Base-by-base conservation (phyloP, 495 filamentous ascomycete species). In the Geoglossum glabrum region DNA sequence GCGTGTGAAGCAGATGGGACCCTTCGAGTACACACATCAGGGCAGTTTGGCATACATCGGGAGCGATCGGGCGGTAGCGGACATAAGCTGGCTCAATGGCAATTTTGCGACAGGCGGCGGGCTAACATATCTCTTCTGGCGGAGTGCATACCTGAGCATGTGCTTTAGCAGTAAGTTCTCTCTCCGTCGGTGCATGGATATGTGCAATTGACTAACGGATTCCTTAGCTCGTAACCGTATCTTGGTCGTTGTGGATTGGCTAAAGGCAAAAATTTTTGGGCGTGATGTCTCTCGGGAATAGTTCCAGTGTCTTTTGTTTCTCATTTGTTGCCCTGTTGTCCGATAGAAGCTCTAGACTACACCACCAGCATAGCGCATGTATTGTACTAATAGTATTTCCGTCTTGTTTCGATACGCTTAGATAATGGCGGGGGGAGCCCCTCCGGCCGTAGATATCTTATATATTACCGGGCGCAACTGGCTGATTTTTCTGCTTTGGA, bases 1-100 rank as follows among this genome's bases (percentile, higher is more conserved):
- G 56, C 78, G 88, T 57, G 82, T 90, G 67, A 95, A 93, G 79
- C 83, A 90, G 70, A 81, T 95, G 65, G 90, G 87, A 61, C 92
- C 92, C 30, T 98, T 98, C 75, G 84, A 95, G 74, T 98, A 98
- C 77, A 86, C 85, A 38, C 92, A 98, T 73, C 89, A 98, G 74
- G 92, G 92, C 65, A 87, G 81, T 65, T 69, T 99, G 69, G 92
- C 92, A 55, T 99, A 99, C 72, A 99, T 99, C 70, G 92, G 92
- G 51, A 90, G 86, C 73, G 92, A 99, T 69, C 86, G 89, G 74
- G 92, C 92, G 28, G 90, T 99, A 61, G 92, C 92, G 56, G 92
- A 99, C 73, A 88, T 99, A 66, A 88, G 82, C 71, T 97, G 90
- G 89, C 79, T 92, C 72, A 92, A 88, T 68, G 93, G 93, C 65